A percentile compares a stretch with the other conserved stretches of the same genome.
Evolutionary conservation across 2,329 filamentous ascomycete genomes (phyloP).

Genomic region (Cryphonectria carpinicola): DNA sequence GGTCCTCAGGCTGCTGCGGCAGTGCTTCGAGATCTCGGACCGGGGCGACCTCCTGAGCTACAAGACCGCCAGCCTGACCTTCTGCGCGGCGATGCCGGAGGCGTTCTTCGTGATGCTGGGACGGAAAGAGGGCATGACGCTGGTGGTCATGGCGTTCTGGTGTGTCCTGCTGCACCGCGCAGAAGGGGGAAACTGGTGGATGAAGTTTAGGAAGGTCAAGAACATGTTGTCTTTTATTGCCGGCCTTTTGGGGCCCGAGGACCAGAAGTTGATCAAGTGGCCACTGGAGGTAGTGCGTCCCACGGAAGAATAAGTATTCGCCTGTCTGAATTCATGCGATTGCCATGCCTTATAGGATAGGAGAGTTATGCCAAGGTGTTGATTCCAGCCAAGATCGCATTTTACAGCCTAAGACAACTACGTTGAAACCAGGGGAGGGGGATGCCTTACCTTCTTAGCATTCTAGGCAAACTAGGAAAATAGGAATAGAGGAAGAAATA

Average conservation of each 20-base stretch:
- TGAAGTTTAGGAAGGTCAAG: constrained; percentile 27
- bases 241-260: constrained; percentile 10
- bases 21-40: constrained; percentile 33
- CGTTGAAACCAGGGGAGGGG: not conserved
- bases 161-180: constrained; percentile 33
- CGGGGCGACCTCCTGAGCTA: constrained; percentile 25
- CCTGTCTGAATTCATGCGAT: not conserved
- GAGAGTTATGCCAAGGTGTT: not conserved
- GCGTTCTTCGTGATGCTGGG: constrained; percentile 31
- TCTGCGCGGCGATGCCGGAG: constrained; percentile 25
- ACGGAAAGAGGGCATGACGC: constrained; percentile 29
- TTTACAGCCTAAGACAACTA: not conserved
- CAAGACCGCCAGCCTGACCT: constrained; percentile 34
- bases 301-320: not conserved
- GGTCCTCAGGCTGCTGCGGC: constrained; percentile 29
- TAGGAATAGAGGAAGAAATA: not conserved
- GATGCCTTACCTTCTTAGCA: not conserved
- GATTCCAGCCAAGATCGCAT: not conserved
- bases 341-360: not conserved
- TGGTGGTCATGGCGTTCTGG: constrained; percentile 36
- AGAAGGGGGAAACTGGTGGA: constrained; percentile 31
- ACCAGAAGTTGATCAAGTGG: constrained; percentile 22
- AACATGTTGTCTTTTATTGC: constrained; percentile 22
- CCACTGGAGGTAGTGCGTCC: constrained; percentile 15
- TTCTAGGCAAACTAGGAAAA: not conserved